Base-by-base conservation (phyloP, 2,329 filamentous ascomycete genomes). In the Ploettnerulaceae sp. region DNA sequence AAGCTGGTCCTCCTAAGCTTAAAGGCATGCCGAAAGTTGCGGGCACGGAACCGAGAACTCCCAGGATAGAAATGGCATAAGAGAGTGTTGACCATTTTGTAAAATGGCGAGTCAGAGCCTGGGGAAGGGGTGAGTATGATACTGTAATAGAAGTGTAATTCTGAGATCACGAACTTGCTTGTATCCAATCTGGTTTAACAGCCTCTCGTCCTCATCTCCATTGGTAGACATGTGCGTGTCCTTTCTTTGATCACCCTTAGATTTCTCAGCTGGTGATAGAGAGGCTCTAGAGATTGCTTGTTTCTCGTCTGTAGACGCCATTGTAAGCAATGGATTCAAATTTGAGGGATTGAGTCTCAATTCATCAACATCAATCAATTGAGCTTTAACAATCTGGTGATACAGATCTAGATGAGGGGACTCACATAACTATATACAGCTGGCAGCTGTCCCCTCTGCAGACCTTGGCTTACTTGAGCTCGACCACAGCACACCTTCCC, bases 51-150 rank as follows among this genome's bases (percentile, higher is more conserved):
- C 79, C 79, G 2, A 83, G 62, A 2, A 83, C 77, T 22, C 79
- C 79, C 5, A 82, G 66, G 51, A 83, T 80, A 8, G 79, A 82
- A 50, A 83, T 80, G 20, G 79, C 79, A 64, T 82, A 83, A 3
- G 79, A 82, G 3, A 82, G 68, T 2, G 79, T 82, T 3, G 78
- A 82, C 77, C 77, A 82, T 71, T 76, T 79, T 28, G 75, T 81
- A 58, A 84, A 83, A 55, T 83, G 77, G 44, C 80, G 71, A 55
- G 70, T 70, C 20, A 83, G 60, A 61, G 82, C 78, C 79, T 82
- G 48, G n/a, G n/a, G n/a, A n/a, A n/a, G n/a, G n/a, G n/a, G n/a
- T n/a, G n/a, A n/a, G n/a, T n/a, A n/a, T 20, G 14, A 17, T n/a
- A 33, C 21, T 18, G 7, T 47, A 4, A 45, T 17, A 33, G 11